These are phyloP conservation scores for Heliosperma pusillum DNA, from an alignment of 148 eudicot genomes.

Conservation along the genomic window DNA sequence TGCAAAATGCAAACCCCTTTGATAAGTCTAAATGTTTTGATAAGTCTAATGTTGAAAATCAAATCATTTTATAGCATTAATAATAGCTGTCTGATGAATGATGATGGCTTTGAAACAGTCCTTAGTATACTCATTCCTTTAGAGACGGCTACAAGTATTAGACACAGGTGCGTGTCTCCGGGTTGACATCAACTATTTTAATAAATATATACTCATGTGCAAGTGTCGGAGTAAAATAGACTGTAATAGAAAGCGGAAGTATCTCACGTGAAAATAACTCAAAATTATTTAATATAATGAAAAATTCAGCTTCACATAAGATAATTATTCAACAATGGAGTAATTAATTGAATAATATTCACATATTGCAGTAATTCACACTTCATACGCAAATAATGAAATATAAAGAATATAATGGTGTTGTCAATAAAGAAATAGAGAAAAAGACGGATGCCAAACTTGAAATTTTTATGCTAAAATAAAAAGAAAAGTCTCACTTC, in stretches of 20 bases:
- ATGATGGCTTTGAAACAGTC: conserved; percentile 6
- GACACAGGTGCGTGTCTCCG: not conserved
- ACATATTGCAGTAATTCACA: not conserved
- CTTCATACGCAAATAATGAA: not conserved
- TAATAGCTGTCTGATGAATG: not conserved
- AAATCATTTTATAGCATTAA: not conserved
- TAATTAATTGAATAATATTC: not conserved
- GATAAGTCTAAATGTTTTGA: too few relatives aligned
- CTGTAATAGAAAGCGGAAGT: not conserved
- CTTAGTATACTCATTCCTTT: not conserved
- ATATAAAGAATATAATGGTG: not conserved
- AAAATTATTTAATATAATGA: not conserved
- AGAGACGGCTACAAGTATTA: not conserved
- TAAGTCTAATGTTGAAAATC: not conserved
- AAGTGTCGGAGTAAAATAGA: not conserved
- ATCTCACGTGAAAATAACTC: not conserved
- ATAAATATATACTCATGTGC: too few relatives aligned
- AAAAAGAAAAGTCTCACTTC: not conserved
- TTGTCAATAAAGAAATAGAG: not conserved
- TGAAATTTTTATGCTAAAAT: not conserved
- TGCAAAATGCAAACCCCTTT: not conserved
- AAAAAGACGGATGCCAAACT: not conserved
- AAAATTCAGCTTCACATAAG: not conserved
- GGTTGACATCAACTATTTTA: too few relatives aligned
- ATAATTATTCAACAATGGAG: not conserved